Evolutionary conservation across 2,329 filamentous ascomycete species (phyloP).

Genomic region (Rhynchosporium graminicola): DNA sequence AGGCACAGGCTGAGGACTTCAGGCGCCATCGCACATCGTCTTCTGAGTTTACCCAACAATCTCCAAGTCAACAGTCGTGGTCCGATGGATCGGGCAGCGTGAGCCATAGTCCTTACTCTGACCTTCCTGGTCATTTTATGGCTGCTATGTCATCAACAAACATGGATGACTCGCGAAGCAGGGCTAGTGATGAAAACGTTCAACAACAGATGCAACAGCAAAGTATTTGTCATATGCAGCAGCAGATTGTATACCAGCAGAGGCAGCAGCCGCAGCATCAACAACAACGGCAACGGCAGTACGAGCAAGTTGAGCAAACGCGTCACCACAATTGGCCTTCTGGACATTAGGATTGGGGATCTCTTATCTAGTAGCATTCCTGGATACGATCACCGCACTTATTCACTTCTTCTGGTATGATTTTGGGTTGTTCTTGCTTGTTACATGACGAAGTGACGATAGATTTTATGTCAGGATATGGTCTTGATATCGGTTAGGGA

Average conservation of each 20-base stretch:
- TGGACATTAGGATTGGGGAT: slow-evolving; percentile 3
- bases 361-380: background rate
- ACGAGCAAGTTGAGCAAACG: background rate
- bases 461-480: background rate
- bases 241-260: slow-evolving; percentile 19
- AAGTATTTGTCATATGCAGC: slow-evolving; percentile 25
- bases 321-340: slow-evolving; percentile 18
- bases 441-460: slow-evolving; percentile 1
- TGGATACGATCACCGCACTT: background rate
- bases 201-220: slow-evolving; percentile 23
- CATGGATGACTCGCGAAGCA: slow-evolving; percentile 28
- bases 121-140: slow-evolving; percentile 13
- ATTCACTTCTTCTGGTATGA: slow-evolving; percentile 17
- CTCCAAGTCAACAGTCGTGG: slow-evolving; percentile 13
- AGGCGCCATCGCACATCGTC: slow-evolving; percentile 15
- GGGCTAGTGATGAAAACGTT: slow-evolving; percentile 26
- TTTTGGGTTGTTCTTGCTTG: slow-evolving; percentile 8
- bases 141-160: slow-evolving; percentile 20
- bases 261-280: slow-evolving; percentile 25
- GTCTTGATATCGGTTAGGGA: background rate
- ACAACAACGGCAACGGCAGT: slow-evolving; percentile 9
- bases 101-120: slow-evolving; percentile 14
- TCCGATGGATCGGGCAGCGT: slow-evolving; percentile 20
- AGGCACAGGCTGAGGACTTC: background rate
- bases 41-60: slow-evolving; percentile 10